Percentiles rank a stretch among this genome's conserved stretches.
phyloP scores from a whole-genome alignment of 768 basidiomycete genomes.

The Panus rudis region DNA sequence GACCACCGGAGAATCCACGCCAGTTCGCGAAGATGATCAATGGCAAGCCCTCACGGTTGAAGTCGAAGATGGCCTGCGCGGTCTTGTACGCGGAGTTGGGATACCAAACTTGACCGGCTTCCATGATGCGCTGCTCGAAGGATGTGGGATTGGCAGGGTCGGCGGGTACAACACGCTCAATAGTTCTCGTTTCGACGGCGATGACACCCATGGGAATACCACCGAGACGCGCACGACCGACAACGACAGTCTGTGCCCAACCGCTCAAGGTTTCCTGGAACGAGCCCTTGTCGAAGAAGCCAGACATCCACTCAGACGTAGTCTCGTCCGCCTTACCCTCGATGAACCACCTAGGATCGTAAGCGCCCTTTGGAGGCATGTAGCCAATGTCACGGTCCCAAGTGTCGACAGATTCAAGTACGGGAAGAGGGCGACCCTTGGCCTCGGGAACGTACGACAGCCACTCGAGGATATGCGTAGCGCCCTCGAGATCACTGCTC shows the following conservation, averaged over 20 bases:
- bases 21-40: conserved; percentile 99
- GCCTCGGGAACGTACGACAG: conserved; percentile 86
- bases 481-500: conserved; percentile 91
- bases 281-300: conserved; percentile 95
- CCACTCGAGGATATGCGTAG: conserved; percentile 91
- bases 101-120: conserved; percentile 99
- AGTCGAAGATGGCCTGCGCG: conserved; percentile 97
- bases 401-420: conserved; percentile 61
- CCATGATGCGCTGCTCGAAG: conserved; percentile 96
- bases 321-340: conserved; percentile 88
- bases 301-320: conserved; percentile 68
- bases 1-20: conserved; percentile 99
- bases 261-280: conserved; percentile 99
- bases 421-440: conserved; percentile 74
- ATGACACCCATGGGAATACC: conserved; percentile 98
- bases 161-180: conserved; percentile 93
- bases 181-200: conserved; percentile 94
- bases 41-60: conserved; percentile 94
- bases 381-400: conserved; percentile 95
- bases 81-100: conserved; percentile 99
- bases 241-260: conserved; percentile 98
- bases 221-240: conserved; percentile 91
- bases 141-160: conserved; percentile 97
- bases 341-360: conserved; percentile 98
- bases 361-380: conserved; percentile 85